phyloP scores from a whole-genome alignment of 2,329 filamentous ascomycete species.

The Cercospora canescens region DNA sequence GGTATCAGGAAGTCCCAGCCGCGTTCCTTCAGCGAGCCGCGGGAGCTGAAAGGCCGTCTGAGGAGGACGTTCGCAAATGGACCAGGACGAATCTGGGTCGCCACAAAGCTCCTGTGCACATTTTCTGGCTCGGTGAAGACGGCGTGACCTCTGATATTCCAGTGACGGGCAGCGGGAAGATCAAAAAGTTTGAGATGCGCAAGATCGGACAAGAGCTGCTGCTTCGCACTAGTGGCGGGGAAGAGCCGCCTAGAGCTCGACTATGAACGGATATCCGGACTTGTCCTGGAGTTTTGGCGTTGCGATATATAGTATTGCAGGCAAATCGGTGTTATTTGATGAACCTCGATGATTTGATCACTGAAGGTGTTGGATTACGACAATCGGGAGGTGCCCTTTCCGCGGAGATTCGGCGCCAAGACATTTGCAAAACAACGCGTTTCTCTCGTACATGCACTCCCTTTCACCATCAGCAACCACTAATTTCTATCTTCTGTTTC shows the following conservation, averaged over 20 bases:
- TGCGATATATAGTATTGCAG: not conserved
- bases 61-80: constrained; percentile 17
- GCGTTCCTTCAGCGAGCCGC: constrained; percentile 37
- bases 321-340: not conserved
- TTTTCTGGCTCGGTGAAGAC: constrained; percentile 71
- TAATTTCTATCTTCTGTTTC: not conserved
- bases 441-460: not conserved
- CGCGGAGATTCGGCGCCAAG: not conserved
- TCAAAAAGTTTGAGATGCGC: constrained; percentile 44
- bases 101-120: constrained; percentile 60
- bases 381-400: not conserved
- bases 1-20: constrained; percentile 35
- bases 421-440: not conserved
- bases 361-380: not conserved
- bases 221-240: constrained; percentile 10
- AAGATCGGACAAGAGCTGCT: constrained; percentile 22
- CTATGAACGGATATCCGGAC: constrained; percentile 2
- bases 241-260: constrained; percentile 6
- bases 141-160: constrained; percentile 39
- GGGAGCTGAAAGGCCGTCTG: constrained; percentile 7
- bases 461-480: not conserved
- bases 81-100: constrained; percentile 16
- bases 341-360: not conserved
- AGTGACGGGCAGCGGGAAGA: constrained; percentile 47
- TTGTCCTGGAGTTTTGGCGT: not conserved